Percentiles rank a stretch among this genome's conserved stretches.
phyloP scores from a whole-genome alignment of 169 alveolate genomes.

The Plasmodium gonderi region DNA sequence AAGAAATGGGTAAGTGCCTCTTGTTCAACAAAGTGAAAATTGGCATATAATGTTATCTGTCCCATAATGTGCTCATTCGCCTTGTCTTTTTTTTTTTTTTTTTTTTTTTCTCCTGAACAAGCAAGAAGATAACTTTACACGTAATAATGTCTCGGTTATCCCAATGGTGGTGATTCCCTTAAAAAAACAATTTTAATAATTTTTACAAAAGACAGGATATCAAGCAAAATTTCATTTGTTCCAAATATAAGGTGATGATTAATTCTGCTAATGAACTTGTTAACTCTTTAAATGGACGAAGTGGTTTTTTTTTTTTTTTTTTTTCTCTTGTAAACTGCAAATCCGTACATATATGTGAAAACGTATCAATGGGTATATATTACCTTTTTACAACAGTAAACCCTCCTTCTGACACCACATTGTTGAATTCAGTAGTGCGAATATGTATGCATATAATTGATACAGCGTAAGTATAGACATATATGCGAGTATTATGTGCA shows the following conservation, averaged over 20 bases:
- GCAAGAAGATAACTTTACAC: no score
- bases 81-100: not conserved
- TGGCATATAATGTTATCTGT: not conserved
- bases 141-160: no score
- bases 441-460: not conserved
- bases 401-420: not conserved
- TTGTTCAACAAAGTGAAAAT: not conserved
- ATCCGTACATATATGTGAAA: not conserved
- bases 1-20: not conserved
- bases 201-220: no score
- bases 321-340: not conserved
- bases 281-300: not conserved
- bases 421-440: no score
- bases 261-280: no score
- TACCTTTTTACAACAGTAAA: not conserved
- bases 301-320: not conserved
- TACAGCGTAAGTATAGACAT: not conserved
- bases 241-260: no score
- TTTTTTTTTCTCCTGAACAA: not conserved
- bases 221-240: no score
- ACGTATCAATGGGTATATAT: not conserved
- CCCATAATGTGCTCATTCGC: not conserved
- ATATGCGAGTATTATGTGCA: not conserved
- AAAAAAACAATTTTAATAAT: no score
- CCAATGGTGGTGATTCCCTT: no score